These are phyloP conservation scores for Benincasa hispida DNA, from an alignment of 306 rosid genomes.

Conservation along the genomic window DNA sequence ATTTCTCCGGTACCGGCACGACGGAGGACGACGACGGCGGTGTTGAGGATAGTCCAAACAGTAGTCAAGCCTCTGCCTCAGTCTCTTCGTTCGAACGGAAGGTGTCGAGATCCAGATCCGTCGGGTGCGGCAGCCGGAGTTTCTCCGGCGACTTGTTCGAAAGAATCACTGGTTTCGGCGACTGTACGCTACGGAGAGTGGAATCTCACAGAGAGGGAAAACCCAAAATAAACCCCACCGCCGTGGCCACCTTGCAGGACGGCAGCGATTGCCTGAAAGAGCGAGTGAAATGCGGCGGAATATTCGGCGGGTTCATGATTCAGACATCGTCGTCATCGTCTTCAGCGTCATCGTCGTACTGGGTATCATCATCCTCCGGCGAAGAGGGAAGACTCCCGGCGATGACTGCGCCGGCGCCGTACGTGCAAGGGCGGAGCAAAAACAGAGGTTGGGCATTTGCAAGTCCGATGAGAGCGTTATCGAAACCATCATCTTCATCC, in stretches of 20 bases:
- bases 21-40: constrained; percentile 21
- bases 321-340: constrained; percentile 61
- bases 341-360: constrained; percentile 51
- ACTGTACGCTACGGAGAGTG: constrained; percentile 82
- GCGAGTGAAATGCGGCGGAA: constrained; percentile 67
- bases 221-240: constrained; percentile 8
- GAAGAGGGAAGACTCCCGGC: constrained; percentile 39
- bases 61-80: constrained; percentile 27
- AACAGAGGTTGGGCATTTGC: constrained; percentile 87
- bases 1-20: not conserved
- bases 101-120: constrained; percentile 97
- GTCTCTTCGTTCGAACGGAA: constrained; percentile 69
- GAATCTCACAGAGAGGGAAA: constrained; percentile 91
- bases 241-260: not conserved
- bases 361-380: constrained; percentile 57
- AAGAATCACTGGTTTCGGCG: constrained; percentile 93
- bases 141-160: constrained; percentile 92
- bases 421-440: constrained; percentile 25
- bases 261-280: constrained; percentile 44
- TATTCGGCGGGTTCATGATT: constrained; percentile 76
- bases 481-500: constrained; percentile 23
- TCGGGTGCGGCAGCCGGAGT: constrained; percentile 94
- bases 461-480: constrained; percentile 79
- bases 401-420: not conserved
- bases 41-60: constrained; percentile 10